Evolutionary conservation across 2,329 filamentous ascomycete species (phyloP).

Genomic region (Blastomyces silverae): DNA sequence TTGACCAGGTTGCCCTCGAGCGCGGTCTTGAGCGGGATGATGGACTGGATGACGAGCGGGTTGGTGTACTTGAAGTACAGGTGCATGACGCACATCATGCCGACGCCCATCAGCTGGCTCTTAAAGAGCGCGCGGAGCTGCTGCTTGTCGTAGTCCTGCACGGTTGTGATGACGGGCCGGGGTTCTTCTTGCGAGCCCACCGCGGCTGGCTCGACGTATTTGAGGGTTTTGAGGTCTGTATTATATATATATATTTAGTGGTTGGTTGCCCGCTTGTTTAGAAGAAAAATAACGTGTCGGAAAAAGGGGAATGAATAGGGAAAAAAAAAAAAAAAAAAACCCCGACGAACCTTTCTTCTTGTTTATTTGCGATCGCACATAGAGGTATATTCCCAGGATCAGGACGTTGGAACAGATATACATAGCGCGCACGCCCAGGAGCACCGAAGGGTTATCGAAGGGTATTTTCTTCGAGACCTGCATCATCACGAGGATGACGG

Average conservation of each 20-base stretch:
- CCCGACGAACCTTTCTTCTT: conserved; percentile 80
- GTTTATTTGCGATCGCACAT: conserved; percentile 78
- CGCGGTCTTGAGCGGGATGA: conserved; percentile 93
- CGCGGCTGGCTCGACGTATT: conserved; percentile 93
- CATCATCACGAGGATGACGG: conserved; percentile 97
- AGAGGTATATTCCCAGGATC: conserved; percentile 78
- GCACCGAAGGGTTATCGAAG: conserved; percentile 76
- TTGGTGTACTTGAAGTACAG: conserved; percentile 99
- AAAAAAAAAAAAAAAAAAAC: background rate
- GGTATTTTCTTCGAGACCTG: conserved; percentile 94
- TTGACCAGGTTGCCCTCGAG: conserved; percentile 95
- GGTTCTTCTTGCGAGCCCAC: conserved; percentile 91
- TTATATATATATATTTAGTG: conserved; percentile 10
- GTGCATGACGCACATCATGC: conserved; percentile 99
- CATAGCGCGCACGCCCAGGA: conserved; percentile 56
- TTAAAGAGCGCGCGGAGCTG: conserved; percentile 84
- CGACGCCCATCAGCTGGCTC: conserved; percentile 87
- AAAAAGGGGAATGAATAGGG: too few relatives aligned
- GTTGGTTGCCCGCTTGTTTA: too few relatives aligned
- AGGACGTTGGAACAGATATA: conserved; percentile 70
- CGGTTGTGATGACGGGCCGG: conserved; percentile 92
- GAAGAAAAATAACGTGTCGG: too few relatives aligned
- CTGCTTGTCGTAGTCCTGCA: conserved; percentile 85
- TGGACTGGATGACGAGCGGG: conserved; percentile 95
- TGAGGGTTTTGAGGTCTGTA: conserved; percentile 88